A percentile compares a stretch with the other conserved stretches of the same genome.
Conservation (phyloP, 129 eudicot species). For the Dittrichia graveolens region DNA sequence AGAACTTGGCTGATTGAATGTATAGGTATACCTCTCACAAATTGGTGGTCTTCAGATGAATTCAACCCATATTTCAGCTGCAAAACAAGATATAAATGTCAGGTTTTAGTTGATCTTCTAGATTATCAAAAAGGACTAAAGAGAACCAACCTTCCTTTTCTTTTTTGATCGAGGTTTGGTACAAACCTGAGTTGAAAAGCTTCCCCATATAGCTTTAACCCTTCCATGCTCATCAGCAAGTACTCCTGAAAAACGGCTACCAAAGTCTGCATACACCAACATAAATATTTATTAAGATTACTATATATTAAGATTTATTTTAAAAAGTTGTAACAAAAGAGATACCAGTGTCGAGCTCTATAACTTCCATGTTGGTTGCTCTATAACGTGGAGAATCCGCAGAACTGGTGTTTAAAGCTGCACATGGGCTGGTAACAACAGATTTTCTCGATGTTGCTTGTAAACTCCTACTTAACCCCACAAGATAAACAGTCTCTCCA, state of each 20-base stretch:
- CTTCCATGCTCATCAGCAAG: constrained; percentile 85
- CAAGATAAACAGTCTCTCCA: constrained; percentile 87
- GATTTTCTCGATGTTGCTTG: constrained; percentile 96
- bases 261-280: constrained; percentile 66
- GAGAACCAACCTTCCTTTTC: constrained; percentile 23
- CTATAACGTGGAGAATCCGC: constrained; percentile 93
- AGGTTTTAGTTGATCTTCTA: constrained; percentile 14
- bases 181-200: constrained; percentile 91
- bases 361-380: constrained; percentile 96
- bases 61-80: constrained; percentile 71
- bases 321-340: background rate
- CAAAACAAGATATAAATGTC: constrained; percentile 31
- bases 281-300: constrained; percentile 6
- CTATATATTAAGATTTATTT: background rate
- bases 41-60: constrained; percentile 86
- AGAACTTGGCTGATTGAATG: constrained; percentile 71
- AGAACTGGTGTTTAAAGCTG: constrained; percentile 72
- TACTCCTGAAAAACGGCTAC: constrained; percentile 88
- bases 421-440: constrained; percentile 84
- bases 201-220: constrained; percentile 92
- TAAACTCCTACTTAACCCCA: constrained; percentile 90
- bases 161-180: constrained; percentile 26
- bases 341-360: constrained; percentile 42
- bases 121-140: constrained; percentile 21
- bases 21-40: constrained; percentile 85